Conservation (phyloP, 306 rosid species). For the Vicia sativa region DNA sequence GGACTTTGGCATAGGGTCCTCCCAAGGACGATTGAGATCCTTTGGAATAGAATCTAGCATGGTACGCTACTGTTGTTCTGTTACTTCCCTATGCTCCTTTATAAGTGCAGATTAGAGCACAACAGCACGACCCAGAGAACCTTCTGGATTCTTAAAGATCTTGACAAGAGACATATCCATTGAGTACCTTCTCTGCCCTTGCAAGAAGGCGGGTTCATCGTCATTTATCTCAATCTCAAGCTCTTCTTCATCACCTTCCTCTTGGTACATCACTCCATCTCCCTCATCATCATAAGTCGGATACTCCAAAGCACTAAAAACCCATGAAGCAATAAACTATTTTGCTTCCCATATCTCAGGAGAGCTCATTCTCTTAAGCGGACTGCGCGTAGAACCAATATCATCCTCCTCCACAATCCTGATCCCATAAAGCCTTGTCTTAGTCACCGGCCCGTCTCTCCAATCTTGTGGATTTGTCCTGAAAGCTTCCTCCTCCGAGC, state of each 20-base stretch:
- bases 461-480: conserved; percentile 65
- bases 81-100: conserved; percentile 88
- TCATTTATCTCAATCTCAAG: conserved; percentile 89
- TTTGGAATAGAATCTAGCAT: conserved; percentile 88
- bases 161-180: conserved; percentile 92
- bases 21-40: conserved; percentile 98
- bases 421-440: conserved; percentile 86
- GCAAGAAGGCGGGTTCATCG: conserved; percentile 86
- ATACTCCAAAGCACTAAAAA: conserved; percentile 64
- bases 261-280: conserved; percentile 74
- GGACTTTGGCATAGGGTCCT: conserved; percentile 90
- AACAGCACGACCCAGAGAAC: conserved; percentile 85
- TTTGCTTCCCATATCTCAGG: conserved; percentile 90
- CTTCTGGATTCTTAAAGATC: conserved; percentile 91
- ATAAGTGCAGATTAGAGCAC: conserved; percentile 90
- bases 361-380: conserved; percentile 91
- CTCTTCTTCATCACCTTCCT: conserved; percentile 88
- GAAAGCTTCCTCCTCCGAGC: conserved; percentile 51
- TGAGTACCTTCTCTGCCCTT: conserved; percentile 82
- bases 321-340: conserved; percentile 87
- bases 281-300: conserved; percentile 87
- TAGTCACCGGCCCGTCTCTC: conserved; percentile 65
- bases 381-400: conserved; percentile 58
- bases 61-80: conserved; percentile 83
- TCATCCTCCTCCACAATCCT: conserved; percentile 76